A percentile compares a stretch with the other conserved stretches of the same genome.
These are phyloP conservation scores for Tetracladium marchalianum DNA, from an alignment of 495 filamentous ascomycete genomes.

Conservation along the genomic window DNA sequence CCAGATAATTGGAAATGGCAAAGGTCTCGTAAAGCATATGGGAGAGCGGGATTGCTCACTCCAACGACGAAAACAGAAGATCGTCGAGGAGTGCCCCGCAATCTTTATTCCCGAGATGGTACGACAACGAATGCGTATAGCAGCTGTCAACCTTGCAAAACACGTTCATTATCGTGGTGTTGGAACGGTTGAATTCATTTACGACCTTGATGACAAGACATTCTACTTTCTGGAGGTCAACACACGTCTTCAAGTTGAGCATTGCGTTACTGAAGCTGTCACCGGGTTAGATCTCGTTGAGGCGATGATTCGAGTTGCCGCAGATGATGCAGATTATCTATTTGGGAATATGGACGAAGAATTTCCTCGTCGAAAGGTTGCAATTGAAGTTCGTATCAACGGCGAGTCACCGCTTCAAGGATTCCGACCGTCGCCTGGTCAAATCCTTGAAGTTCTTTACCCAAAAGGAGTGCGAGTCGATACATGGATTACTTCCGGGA, in stretches of 20 bases:
- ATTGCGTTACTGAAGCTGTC: conserved; percentile 51
- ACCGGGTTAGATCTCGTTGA: conserved; percentile 45
- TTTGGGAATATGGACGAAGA: too few relatives aligned
- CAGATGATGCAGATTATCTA: too few relatives aligned
- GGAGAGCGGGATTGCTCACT: conserved; percentile 53
- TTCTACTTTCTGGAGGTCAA: conserved; percentile 62
- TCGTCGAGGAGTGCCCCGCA: conserved; percentile 35
- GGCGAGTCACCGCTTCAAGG: conserved; percentile 49
- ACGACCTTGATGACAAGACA: conserved; percentile 34
- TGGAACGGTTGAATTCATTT: conserved; percentile 54
- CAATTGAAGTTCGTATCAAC: conserved; percentile 53
- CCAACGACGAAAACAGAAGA: conserved; percentile 47
- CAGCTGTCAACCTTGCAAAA: conserved; percentile 22
- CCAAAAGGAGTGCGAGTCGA: conserved; percentile 40
- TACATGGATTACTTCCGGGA: conserved; percentile 50
- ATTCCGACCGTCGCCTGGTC: conserved; percentile 47
- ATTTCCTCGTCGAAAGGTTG: conserved; percentile 3
- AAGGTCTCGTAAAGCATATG: conserved; percentile 39
- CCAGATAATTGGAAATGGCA: conserved; percentile 58
- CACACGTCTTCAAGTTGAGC: conserved; percentile 55
- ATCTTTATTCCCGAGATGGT: too few relatives aligned
- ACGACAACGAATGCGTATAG: too few relatives aligned
- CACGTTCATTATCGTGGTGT: conserved; percentile 46
- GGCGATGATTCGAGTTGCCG: conserved; percentile 3
- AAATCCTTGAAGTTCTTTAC: conserved; percentile 46